Conservation (phyloP, 257 asterid species). For the Solanum piurae region DNA sequence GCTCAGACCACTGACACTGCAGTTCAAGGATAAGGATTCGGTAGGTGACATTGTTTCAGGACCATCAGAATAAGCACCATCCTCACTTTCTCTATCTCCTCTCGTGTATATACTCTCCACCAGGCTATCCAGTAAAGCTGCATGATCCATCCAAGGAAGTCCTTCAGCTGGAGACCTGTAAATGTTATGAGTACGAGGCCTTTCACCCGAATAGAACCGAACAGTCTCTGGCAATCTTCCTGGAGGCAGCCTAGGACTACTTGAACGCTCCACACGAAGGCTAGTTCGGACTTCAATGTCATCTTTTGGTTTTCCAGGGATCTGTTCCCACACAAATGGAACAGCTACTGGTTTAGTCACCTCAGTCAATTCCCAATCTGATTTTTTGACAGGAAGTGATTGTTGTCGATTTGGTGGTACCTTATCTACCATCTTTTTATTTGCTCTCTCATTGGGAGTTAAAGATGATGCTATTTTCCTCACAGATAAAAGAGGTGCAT, state of each 20-base stretch:
- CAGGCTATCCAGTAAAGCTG: slow-evolving; percentile 58
- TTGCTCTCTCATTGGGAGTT: slow-evolving; percentile 29
- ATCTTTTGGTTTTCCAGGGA: slow-evolving; percentile 66
- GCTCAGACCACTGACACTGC: slow-evolving; percentile 64
- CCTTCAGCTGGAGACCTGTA: slow-evolving; percentile 35
- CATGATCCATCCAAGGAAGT: slow-evolving; percentile 50
- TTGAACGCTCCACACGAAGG: slow-evolving; percentile 35
- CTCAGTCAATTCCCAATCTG: slow-evolving; percentile 34
- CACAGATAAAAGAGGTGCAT: slow-evolving; percentile 76
- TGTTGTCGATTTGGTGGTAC: slow-evolving; percentile 30
- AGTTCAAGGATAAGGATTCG: slow-evolving; percentile 46
- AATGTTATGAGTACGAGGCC: slow-evolving; percentile 27
- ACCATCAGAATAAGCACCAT: slow-evolving; percentile 53
- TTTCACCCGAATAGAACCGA: slow-evolving; percentile 46
- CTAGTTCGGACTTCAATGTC: slow-evolving; percentile 22
- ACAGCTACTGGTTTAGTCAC: slow-evolving; percentile 71
- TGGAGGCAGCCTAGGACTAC: slow-evolving; percentile 66
- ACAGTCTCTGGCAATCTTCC: slow-evolving; percentile 36
- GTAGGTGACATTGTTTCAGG: slow-evolving; percentile 35
- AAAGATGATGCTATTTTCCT: slow-evolving; percentile 47
- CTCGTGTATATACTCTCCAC: slow-evolving; percentile 44
- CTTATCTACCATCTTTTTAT: slow-evolving; percentile 20
- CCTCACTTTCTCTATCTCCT: slow-evolving; percentile 44
- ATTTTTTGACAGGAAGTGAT: slow-evolving; percentile 27
- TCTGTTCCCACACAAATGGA: slow-evolving; percentile 81